Evolutionary conservation across 225 moss, liverwort and hornwort species (phyloP).

Genomic region (Thuidium tamariscinum): DNA sequence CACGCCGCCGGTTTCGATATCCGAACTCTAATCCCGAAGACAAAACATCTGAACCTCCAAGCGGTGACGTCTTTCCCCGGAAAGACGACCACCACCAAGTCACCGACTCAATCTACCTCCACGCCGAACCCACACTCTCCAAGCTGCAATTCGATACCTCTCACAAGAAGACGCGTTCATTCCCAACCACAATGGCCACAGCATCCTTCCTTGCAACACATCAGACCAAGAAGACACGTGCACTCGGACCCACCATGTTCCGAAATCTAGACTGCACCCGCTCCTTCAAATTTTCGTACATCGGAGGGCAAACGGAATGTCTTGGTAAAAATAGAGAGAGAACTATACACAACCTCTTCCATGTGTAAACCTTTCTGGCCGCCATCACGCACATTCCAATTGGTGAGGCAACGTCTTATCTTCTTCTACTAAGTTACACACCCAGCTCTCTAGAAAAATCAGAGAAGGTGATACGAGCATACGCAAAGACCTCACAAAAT

Average conservation of each 20-base stretch:
- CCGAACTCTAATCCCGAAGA: fast-evolving
- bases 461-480: slow-evolving; percentile 31
- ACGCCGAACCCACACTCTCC: not conserved
- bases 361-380: slow-evolving; percentile 24
- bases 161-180: not conserved
- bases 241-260: slow-evolving; percentile 1
- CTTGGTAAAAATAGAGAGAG: slow-evolving; percentile 31
- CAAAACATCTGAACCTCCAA: fast-evolving
- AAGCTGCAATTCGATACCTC: not conserved
- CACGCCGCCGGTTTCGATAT: too few relatives aligned
- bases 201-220: not conserved
- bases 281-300: slow-evolving; percentile 29
- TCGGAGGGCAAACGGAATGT: slow-evolving; percentile 33
- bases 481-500: slow-evolving; percentile 37
- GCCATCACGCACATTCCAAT: slow-evolving; percentile 23
- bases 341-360: slow-evolving; percentile 58
- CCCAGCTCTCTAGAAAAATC: slow-evolving; percentile 35
- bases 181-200: not conserved
- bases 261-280: slow-evolving; percentile 16
- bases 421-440: slow-evolving; percentile 45
- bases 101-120: not conserved
- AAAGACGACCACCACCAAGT: not conserved
- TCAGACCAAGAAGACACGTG: not conserved
- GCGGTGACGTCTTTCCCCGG: not conserved
- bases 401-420: slow-evolving; percentile 26